Evolutionary conservation across 495 filamentous ascomycete species (phyloP), one percentile per base, ranked within the genome.

Genomic region (Hyaloscypha finlandica): DNA sequence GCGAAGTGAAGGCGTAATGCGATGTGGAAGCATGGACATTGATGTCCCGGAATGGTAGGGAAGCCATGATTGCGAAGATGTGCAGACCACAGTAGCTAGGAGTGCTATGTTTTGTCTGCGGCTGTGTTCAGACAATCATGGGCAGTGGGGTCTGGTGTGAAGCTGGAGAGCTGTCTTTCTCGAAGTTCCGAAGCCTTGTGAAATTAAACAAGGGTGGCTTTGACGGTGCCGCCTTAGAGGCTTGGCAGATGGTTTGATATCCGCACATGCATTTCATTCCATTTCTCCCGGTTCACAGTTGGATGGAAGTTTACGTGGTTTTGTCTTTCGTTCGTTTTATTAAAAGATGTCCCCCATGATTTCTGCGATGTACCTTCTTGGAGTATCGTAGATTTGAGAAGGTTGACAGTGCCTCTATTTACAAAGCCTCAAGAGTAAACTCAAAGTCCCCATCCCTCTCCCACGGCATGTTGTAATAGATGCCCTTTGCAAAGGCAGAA

Each of bases 1-100:
- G 96, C 2, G 95, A 99, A 25, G 91, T 92, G 79, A 99, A 99
- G 71, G 93, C 92, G 84, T 99, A 99, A 74, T 94, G 89, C 64
- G 94, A 92, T 63, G 90, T 79, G 2, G 95, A 94, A 53, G 92
- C 88, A 74, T 96, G 92, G 78, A 98, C 85, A 77, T 97, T 98
- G 82, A 98, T 93, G 83, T 98, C 95, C 72, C 94, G 86, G 77
- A 93, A 99, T 8, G 95, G 95, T 68, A 94, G 84, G 52, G 88
- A 79, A 51, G 83, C 78, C 89, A 91, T 91, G 59, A 74, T 76
- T 72, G 71, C 35, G 39, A 55, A 56, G 22, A 59, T 25, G 31
- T 37, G 52, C 51, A 59, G 29, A 39, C 25, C 20, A 25, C 37
- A 20, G 59, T n/a, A 61, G 37, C 37, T 45, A 56, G 35, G n/a